phyloP scores from a whole-genome alignment of 345 rosid species.

The Gynandropsis gynandra region DNA sequence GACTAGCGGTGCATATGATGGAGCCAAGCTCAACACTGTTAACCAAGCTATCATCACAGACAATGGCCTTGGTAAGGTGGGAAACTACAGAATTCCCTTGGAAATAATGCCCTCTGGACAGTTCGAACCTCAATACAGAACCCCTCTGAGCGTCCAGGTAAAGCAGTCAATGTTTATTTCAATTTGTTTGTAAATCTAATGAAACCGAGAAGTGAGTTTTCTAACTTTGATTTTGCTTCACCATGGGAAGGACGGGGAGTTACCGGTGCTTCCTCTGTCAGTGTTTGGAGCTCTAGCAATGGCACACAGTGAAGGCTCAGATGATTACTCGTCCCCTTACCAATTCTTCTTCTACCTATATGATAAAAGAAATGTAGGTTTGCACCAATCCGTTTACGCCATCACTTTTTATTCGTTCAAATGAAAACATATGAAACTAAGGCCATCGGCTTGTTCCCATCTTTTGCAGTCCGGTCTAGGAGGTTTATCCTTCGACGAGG shows the following conservation, averaged over 20 bases:
- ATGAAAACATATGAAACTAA: neutral
- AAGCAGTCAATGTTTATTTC: neutral
- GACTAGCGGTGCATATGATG: conserved; percentile 72
- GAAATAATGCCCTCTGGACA: conserved; percentile 90
- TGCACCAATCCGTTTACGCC: conserved; percentile 1
- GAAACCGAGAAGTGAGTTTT: neutral
- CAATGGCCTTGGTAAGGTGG: conserved; percentile 40
- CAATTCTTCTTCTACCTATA: conserved; percentile 89
- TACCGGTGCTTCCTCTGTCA: conserved; percentile 81
- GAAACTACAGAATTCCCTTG: conserved; percentile 59
- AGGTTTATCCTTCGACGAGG: conserved; percentile 95
- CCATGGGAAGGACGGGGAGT: conserved; percentile 65
- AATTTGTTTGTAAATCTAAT: neutral
- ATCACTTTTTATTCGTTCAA: neutral
- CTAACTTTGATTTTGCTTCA: conserved; percentile 4
- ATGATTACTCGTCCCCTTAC: conserved; percentile 83
- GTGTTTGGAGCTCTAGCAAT: conserved; percentile 90
- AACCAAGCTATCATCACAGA: conserved; percentile 75
- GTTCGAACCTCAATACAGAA: conserved; percentile 86
- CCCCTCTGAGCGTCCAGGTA: conserved; percentile 73
- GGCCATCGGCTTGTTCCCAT: conserved; percentile 1
- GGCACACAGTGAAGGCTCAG: conserved; percentile 80
- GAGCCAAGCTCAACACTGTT: conserved; percentile 46
- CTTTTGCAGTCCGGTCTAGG: conserved; percentile 67
- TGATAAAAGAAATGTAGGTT: conserved; percentile 76